Evolutionary conservation across 805 yeast species (phyloP).

Genomic region (Ogataea haglerorum): DNA sequence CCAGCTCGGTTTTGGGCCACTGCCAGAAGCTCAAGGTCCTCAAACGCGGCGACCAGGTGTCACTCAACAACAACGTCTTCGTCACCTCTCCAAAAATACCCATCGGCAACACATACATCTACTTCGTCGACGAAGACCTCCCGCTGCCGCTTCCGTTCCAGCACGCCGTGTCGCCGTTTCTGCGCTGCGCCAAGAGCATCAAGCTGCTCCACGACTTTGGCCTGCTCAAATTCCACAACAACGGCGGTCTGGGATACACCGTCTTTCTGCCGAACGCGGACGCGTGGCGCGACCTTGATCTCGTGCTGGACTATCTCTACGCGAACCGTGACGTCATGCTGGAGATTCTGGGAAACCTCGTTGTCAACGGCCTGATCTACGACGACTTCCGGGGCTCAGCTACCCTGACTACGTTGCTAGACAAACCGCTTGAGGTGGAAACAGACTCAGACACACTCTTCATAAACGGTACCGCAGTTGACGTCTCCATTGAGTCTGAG

Average conservation of each 20-base stretch:
- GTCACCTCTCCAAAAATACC: constrained; percentile 41
- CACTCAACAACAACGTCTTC: constrained; percentile 56
- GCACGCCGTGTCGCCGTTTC: constrained; percentile 59
- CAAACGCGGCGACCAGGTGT: constrained; percentile 28
- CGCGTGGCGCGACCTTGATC: constrained; percentile 64
- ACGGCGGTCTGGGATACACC: constrained; percentile 61
- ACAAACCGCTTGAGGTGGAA: constrained; percentile 8
- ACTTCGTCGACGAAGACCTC: constrained; percentile 57
- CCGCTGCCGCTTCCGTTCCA: constrained; percentile 62
- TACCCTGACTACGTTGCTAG: constrained; percentile 19
- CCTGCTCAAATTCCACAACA: constrained; percentile 47
- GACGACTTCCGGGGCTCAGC: constrained; percentile 47
- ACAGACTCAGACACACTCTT: constrained; percentile 4
- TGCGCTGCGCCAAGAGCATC: constrained; percentile 63
- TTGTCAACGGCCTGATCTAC: constrained; percentile 64
- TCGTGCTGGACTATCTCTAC: constrained; percentile 58
- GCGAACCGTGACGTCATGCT: constrained; percentile 48
- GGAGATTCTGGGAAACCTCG: constrained; percentile 51
- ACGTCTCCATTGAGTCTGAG: constrained; percentile 50
- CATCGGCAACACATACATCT: constrained; percentile 67
- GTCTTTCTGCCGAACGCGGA: constrained; percentile 72
- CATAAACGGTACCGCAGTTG: constrained; percentile 25
- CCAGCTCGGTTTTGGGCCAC: constrained; percentile 50
- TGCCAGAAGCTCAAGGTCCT: constrained; percentile 58
- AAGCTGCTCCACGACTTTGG: constrained; percentile 50